Percentiles rank a stretch among this genome's conserved stretches.
Conservation (phyloP, 1,284 basidiomycete genomes). For the Calocybe gambosa region DNA sequence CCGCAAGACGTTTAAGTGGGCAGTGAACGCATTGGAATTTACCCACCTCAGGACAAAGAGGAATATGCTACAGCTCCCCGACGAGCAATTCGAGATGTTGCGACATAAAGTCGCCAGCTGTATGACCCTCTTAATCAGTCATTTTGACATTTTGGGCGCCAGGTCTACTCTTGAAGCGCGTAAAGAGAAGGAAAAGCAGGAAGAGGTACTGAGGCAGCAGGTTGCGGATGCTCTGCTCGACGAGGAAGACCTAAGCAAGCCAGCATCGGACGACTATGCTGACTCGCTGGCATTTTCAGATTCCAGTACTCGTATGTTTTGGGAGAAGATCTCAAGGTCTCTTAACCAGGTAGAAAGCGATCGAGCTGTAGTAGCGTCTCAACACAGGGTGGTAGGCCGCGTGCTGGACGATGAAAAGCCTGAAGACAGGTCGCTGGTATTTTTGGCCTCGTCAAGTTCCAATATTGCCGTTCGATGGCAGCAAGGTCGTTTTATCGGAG, state of each 20-base stretch:
- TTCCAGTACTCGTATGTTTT: conserved; percentile 62
- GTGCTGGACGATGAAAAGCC: conserved; percentile 88
- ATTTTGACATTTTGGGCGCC: conserved; percentile 97
- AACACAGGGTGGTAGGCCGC: conserved; percentile 77
- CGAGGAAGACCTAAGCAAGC: conserved; percentile 39
- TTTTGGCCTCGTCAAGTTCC: conserved; percentile 87
- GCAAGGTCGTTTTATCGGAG: conserved; percentile 96
- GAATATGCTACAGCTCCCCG: conserved; percentile 86
- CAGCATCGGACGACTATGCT: conserved; percentile 26
- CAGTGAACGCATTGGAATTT: conserved; percentile 94
- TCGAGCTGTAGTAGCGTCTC: conserved; percentile 55
- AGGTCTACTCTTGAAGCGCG: conserved; percentile 85
- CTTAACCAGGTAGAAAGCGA: conserved; percentile 61
- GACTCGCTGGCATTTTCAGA: conserved; percentile 45
- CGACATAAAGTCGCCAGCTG: conserved; percentile 92
- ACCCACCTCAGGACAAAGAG: conserved; percentile 86
- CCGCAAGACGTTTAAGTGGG: conserved; percentile 97
- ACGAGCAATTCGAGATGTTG: conserved; percentile 85
- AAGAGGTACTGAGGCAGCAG: conserved; percentile 63
- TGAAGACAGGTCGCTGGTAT: conserved; percentile 87
- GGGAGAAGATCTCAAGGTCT: conserved; percentile 60
- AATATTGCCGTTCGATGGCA: conserved; percentile 99
- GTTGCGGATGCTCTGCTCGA: conserved; percentile 42
- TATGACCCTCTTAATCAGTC: conserved; percentile 93
- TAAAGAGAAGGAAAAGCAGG: conserved; percentile 80